A percentile compares a stretch with the other conserved stretches of the same genome.
These are phyloP conservation scores for Rhynchospora breviuscula DNA, from an alignment of 176 grass and related monocot genomes.

Conservation along the genomic window DNA sequence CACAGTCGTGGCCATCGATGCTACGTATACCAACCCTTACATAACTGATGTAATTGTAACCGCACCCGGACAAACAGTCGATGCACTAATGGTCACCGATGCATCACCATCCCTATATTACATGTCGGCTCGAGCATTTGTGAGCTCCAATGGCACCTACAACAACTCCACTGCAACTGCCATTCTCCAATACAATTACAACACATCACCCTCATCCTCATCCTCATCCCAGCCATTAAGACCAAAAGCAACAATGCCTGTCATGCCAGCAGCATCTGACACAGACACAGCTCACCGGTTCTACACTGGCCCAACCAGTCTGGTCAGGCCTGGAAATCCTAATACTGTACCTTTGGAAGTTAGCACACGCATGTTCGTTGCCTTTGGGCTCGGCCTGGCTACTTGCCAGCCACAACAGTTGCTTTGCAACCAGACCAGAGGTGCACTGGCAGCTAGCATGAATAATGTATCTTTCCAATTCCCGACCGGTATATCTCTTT, in stretches of 20 bases:
- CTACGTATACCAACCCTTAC: constrained; percentile 61
- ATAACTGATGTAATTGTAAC: constrained; percentile 39
- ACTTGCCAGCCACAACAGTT: constrained; percentile 35
- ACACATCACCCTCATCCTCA: background rate
- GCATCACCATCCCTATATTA: constrained; percentile 35
- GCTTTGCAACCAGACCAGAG: constrained; percentile 45
- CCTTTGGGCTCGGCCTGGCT: constrained; percentile 34
- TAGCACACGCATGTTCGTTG: constrained; percentile 39
- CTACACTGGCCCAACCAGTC: constrained; percentile 36
- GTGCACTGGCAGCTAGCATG: constrained; percentile 60
- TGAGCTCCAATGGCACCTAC: constrained; percentile 30
- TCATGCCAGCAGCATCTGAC: constrained; percentile 46
- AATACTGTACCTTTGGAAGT: constrained; percentile 32
- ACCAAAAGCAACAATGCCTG: constrained; percentile 2
- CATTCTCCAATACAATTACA: constrained; percentile 26
- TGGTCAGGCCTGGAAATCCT: constrained; percentile 33
- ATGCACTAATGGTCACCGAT: constrained; percentile 45
- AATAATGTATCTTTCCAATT: constrained; percentile 63
- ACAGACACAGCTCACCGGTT: constrained; percentile 33
- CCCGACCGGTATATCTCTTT: constrained; percentile 35
- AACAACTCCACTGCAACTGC: constrained; percentile 39
- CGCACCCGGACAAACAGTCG: constrained; percentile 55
- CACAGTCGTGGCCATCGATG: constrained; percentile 51
- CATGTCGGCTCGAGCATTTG: constrained; percentile 47
- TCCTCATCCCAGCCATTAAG: background rate